A percentile compares a stretch with the other conserved stretches of the same genome.
Evolutionary conservation across 2,329 filamentous ascomycete genomes (phyloP).

Genomic region (Trichoderma atrobrunneum): DNA sequence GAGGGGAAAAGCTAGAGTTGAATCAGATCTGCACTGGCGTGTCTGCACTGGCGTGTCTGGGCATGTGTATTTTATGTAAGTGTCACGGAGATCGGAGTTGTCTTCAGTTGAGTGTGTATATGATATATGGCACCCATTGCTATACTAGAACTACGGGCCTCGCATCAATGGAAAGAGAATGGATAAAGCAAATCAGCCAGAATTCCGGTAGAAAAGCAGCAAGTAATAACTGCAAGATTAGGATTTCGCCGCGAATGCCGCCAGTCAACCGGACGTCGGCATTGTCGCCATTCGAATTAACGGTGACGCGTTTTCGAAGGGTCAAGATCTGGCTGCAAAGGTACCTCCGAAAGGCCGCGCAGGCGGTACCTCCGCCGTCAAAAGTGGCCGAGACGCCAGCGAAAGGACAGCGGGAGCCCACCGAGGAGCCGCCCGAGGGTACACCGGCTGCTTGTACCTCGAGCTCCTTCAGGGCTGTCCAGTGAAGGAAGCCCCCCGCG

Average conservation of each 20-base stretch:
- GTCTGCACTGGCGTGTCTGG: not conserved
- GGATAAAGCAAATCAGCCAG: not conserved
- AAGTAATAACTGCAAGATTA: not conserved
- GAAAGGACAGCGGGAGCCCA: not conserved
- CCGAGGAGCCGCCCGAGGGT: not conserved
- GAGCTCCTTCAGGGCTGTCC: too few relatives aligned
- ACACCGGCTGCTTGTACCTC: not conserved
- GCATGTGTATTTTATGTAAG: not conserved
- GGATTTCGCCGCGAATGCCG: not conserved
- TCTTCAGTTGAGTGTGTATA: not conserved
- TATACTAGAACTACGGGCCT: not conserved
- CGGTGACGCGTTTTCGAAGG: not conserved
- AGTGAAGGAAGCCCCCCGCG: not conserved
- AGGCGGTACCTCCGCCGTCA: not conserved
- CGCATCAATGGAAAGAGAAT: not conserved
- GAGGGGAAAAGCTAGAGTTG: not conserved
- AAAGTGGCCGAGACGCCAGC: not conserved
- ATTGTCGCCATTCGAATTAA: conserved; percentile 8
- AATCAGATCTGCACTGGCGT: not conserved
- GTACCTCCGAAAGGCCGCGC: not conserved
- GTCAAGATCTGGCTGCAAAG: not conserved
- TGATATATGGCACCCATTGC: not conserved
- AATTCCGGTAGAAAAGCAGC: not conserved
- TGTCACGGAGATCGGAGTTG: not conserved
- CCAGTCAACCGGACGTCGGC: not conserved